A percentile compares a stretch with the other conserved stretches of the same genome.
These are phyloP conservation scores for Verticillium tricorpus DNA, from an alignment of 2,329 filamentous ascomycete species.

Conservation along the genomic window DNA sequence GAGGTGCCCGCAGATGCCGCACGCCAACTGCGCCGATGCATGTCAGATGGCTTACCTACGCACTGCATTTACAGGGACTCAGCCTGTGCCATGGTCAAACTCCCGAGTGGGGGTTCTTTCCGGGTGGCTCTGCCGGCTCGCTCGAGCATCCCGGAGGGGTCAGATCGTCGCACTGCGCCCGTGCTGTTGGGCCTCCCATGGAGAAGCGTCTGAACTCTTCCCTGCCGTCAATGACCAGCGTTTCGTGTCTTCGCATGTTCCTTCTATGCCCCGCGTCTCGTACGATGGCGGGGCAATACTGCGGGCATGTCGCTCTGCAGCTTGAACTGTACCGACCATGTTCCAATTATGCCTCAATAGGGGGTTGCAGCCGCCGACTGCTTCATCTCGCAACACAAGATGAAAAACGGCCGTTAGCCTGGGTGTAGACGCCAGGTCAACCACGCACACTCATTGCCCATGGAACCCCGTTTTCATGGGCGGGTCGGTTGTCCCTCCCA, in stretches of 20 bases:
- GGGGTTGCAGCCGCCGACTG: not conserved
- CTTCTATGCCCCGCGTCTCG: not conserved
- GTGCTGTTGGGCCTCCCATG: not conserved
- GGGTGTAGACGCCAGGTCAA: too few species aligned
- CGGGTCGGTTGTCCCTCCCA: not conserved
- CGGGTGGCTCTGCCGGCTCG: conserved; percentile 23
- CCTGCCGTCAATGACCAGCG: not conserved
- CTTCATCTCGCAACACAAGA: not conserved
- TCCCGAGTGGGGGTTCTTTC: not conserved
- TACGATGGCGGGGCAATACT: not conserved
- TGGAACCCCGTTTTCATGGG: not conserved
- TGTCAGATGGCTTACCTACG: not conserved
- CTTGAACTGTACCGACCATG: not conserved
- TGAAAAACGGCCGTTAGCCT: too few species aligned
- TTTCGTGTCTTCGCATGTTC: too few species aligned
- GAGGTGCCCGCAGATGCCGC: not conserved
- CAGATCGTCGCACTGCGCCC: not conserved
- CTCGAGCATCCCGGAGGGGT: not conserved
- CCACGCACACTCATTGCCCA: not conserved
- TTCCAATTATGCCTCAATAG: not conserved
- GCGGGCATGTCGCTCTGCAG: not conserved
- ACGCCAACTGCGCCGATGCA: not conserved
- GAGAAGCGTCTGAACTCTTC: not conserved
- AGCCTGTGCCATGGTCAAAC: not conserved
- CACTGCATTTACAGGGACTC: not conserved